phyloP scores from a whole-genome alignment of 192 early-diverging fungal genomes.

The Powellomyces hirtus region DNA sequence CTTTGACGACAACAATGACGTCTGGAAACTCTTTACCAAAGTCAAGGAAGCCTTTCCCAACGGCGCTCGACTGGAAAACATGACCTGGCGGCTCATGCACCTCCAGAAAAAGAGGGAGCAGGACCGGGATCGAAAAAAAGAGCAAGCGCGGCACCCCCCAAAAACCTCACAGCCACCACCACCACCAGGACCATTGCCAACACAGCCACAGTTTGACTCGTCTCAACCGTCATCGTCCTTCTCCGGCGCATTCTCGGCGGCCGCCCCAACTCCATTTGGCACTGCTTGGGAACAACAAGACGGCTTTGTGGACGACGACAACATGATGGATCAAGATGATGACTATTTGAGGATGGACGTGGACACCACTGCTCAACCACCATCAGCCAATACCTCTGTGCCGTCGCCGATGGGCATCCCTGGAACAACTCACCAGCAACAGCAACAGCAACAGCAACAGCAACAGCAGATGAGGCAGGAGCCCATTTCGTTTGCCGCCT shows the following conservation, averaged over 20 bases:
- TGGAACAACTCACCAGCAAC: background rate
- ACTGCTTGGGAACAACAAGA: no score
- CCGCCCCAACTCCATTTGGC: no score
- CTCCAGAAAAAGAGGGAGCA: constrained; percentile 53
- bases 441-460: background rate
- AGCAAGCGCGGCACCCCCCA: background rate
- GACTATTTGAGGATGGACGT: background rate
- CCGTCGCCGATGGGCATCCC: no score
- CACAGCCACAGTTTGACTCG: no score
- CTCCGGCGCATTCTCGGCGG: no score
- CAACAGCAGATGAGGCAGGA: background rate
- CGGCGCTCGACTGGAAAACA: constrained; percentile 75
- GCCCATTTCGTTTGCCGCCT: background rate
- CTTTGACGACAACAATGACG: constrained; percentile 44
- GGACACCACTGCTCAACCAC: background rate
- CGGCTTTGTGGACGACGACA: no score
- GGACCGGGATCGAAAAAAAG: constrained; percentile 5
- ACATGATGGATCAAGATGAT: no score
- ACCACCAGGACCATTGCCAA: background rate
- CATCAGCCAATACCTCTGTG: no score
- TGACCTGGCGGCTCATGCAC: constrained; percentile 82
- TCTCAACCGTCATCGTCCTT: background rate
- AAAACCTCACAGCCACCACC: no score
- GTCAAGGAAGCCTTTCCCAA: constrained; percentile 78
- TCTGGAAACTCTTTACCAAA: constrained; percentile 79